Evolutionary conservation across 192 early-diverging fungal species (phyloP).

Genomic region (Allomyces javanicus): DNA sequence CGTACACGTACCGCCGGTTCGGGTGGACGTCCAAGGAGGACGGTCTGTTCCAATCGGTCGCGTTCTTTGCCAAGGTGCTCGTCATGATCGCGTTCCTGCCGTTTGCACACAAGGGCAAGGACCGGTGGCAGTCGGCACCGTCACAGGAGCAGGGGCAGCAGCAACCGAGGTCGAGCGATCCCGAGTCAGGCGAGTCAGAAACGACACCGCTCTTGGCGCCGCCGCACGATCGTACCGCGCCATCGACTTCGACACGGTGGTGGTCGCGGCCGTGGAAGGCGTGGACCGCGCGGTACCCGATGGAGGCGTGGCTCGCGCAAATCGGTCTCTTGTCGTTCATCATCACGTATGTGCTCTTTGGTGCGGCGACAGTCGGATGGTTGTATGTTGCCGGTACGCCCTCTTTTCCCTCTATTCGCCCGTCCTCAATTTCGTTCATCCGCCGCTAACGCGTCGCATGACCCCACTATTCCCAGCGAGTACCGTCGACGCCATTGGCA

Average conservation of each 20-base stretch:
- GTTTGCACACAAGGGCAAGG: neutral
- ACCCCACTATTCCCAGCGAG: neutral
- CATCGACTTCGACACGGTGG: too few relatives aligned
- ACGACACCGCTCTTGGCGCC: too few relatives aligned
- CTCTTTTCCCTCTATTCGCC: neutral
- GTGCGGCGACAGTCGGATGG: neutral
- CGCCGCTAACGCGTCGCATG: neutral
- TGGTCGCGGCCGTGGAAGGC: too few relatives aligned
- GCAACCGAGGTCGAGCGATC: neutral
- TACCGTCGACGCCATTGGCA: neutral
- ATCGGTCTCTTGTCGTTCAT: neutral
- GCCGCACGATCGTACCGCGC: too few relatives aligned
- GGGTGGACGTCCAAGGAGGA: neutral
- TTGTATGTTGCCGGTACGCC: neutral
- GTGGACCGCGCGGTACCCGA: neutral
- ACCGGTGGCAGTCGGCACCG: neutral
- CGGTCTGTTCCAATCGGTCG: neutral
- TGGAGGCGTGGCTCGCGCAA: neutral
- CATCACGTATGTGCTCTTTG: neutral
- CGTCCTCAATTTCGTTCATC: neutral
- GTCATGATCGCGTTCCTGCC: neutral
- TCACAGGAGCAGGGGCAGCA: neutral
- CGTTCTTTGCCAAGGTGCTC: neutral
- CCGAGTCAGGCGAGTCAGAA: too few relatives aligned
- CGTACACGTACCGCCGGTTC: neutral